Evolutionary conservation across 2,329 filamentous ascomycete species (phyloP), one percentile per base, ranked within the genome.

Genomic region (Tolypocladium endophyticum): DNA sequence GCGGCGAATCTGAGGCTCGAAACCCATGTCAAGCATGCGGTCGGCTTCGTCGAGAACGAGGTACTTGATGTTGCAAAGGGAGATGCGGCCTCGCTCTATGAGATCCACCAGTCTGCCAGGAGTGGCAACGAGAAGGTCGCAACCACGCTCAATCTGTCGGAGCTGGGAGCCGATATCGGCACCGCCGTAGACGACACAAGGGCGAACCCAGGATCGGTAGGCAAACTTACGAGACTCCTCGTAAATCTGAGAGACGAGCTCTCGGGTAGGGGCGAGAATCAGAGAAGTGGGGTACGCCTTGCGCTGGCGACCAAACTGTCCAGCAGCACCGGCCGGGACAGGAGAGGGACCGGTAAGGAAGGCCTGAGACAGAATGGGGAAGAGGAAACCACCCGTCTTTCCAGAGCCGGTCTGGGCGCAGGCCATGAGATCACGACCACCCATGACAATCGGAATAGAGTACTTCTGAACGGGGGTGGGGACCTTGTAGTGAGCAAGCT

Each of bases 21-120:
- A 99, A 94, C 94, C 94, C 94, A 99, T 99, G 84, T 99, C 94
- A 83, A 99, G 84, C 94, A 99, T 99, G 76, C 94, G 94, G 81
- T 99, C 94, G 76, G 94, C 94, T 85, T 99, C 94, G 70, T 99
- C 94, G 59, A 99, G 90, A 69, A 99, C 91, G 63, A 99, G 85
- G 75, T 99, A 99, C 83, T 97, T 97, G 84, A 99, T 99, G 84
- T 96, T 97, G 77, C 87, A 86, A 59, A 99, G 87, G 53, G 94
- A 97, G 75, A 99, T 97, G 73, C 93, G 91, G 72, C 94, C 94
- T 82, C 94, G 91, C 83, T 97, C 94, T 72, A 99, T 95, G 77
- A 99, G 82, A 76, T 99, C 94, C 72, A 97, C 92, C 66, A 99
- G 84, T 87, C 94, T 90, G 77, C 94, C 94, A 59, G 94, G 94